These are phyloP conservation scores for Ceratocystis eucalypticola DNA, from an alignment of 2,329 filamentous ascomycete species.

Conservation along the genomic window DNA sequence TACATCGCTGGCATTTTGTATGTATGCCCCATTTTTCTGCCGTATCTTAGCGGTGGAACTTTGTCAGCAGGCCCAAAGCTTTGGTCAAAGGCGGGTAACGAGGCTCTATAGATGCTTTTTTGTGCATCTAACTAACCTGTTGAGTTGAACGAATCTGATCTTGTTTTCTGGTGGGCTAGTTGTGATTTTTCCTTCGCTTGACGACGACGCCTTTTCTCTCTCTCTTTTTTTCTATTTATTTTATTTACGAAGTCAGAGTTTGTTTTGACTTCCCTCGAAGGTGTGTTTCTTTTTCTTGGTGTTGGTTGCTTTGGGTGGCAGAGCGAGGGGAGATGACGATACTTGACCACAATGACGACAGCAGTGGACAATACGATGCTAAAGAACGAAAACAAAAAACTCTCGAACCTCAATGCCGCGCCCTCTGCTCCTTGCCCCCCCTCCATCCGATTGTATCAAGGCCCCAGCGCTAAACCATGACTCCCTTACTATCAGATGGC, in stretches of 20 bases:
- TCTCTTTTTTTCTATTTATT: not conserved
- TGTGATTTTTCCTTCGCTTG: not conserved
- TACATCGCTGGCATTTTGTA: no score
- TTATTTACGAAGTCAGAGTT: not conserved
- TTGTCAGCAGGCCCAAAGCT: not conserved
- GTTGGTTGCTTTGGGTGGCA: not conserved
- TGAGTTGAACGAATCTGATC: not conserved
- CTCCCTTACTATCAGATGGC: constrained; percentile 45
- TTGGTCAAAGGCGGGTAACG: not conserved
- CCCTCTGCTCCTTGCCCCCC: not conserved
- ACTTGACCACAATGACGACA: not conserved
- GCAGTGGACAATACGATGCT: not conserved
- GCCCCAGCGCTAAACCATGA: not conserved
- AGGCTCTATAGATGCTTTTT: not conserved
- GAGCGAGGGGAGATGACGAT: not conserved
- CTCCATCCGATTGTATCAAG: not conserved
- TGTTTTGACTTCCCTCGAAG: not conserved
- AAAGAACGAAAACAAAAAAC: no score
- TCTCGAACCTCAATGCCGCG: not conserved
- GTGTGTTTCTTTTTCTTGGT: not conserved
- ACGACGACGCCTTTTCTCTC: not conserved
- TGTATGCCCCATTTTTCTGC: not conserved
- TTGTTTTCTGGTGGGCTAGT: not conserved
- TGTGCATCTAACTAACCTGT: not conserved
- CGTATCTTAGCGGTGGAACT: not conserved